These are phyloP conservation scores for Podila horticola DNA, from an alignment of 192 early-diverging fungal species.

Conservation along the genomic window DNA sequence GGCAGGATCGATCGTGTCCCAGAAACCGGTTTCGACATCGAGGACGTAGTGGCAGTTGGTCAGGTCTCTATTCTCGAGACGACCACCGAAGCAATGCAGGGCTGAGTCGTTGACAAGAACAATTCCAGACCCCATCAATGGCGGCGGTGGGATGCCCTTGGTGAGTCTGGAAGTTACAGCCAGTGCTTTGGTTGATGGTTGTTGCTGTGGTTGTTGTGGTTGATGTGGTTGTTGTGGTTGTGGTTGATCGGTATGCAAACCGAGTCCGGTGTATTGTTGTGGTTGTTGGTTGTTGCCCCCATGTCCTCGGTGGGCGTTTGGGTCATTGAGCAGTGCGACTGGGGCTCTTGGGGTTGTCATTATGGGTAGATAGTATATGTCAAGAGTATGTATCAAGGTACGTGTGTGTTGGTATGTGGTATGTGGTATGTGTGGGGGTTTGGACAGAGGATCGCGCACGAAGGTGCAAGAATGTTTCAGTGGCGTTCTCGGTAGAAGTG, in stretches of 20 bases:
- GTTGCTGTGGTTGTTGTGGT: constrained; percentile 28
- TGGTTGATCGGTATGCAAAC: not conserved
- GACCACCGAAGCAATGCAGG: constrained; percentile 37
- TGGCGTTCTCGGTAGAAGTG: too few relatives aligned
- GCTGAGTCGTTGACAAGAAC: constrained; percentile 42
- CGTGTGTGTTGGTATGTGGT: too few relatives aligned
- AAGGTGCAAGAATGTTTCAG: too few relatives aligned
- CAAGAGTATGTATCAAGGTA: too few relatives aligned
- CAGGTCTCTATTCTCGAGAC: constrained; percentile 39
- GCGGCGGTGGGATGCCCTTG: constrained; percentile 26
- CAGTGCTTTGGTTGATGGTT: constrained; percentile 31
- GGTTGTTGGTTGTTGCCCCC: not conserved
- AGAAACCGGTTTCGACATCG: constrained; percentile 40
- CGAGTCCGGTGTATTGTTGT: too few relatives aligned
- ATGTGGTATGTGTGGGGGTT: too few relatives aligned
- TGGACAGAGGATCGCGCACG: too few relatives aligned
- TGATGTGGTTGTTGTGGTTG: not conserved
- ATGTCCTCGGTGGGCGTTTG: not conserved
- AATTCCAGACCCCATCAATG: constrained; percentile 37
- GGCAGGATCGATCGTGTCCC: constrained; percentile 24
- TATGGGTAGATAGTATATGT: too few relatives aligned
- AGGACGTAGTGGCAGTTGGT: constrained; percentile 43
- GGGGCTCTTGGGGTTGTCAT: too few relatives aligned
- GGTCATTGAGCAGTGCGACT: too few relatives aligned
- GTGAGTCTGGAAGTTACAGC: constrained; percentile 35